Percentiles rank a stretch among this genome's conserved stretches.
Evolutionary conservation across 768 basidiomycete species (phyloP).

Genomic region (Psilocybe subaeruginosa): DNA sequence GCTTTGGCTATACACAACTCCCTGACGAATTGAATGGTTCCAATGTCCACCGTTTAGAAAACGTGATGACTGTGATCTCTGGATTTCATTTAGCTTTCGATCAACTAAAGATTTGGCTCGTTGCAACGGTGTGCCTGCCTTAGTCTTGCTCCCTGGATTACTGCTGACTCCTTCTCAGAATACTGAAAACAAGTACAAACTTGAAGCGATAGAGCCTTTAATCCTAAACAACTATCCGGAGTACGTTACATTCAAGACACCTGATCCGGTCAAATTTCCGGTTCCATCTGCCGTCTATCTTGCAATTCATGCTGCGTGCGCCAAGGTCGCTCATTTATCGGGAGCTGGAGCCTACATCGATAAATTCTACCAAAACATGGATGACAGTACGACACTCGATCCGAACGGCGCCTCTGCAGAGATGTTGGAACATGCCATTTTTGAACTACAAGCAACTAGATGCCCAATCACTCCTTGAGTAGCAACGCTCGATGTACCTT

Average conservation of each 20-base stretch:
- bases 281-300: constrained; percentile 31
- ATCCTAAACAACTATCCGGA: constrained; percentile 6
- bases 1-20: constrained; percentile 27
- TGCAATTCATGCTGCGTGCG: too few relatives aligned
- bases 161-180: constrained; percentile 13
- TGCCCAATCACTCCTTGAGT: too few relatives aligned
- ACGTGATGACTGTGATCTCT: constrained; percentile 31
- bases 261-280: constrained; percentile 25
- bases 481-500: too few relatives aligned
- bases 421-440: constrained; percentile 20
- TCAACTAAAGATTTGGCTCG: constrained; percentile 32
- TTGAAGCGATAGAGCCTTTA: constrained; percentile 8
- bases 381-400: constrained; percentile 13
- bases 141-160: neutral
- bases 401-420: constrained; percentile 17
- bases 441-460: constrained; percentile 7
- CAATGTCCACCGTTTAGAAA: constrained; percentile 33
- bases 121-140: constrained; percentile 3
- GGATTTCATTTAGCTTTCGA: constrained; percentile 27
- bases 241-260: constrained; percentile 31
- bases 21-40: constrained; percentile 2
- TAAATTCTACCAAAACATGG: neutral
- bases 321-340: too few relatives aligned
- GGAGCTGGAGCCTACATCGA: too few relatives aligned
- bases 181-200: constrained; percentile 22